Base-by-base conservation (phyloP, 805 yeast species). In the Brettanomyces nanus region DNA sequence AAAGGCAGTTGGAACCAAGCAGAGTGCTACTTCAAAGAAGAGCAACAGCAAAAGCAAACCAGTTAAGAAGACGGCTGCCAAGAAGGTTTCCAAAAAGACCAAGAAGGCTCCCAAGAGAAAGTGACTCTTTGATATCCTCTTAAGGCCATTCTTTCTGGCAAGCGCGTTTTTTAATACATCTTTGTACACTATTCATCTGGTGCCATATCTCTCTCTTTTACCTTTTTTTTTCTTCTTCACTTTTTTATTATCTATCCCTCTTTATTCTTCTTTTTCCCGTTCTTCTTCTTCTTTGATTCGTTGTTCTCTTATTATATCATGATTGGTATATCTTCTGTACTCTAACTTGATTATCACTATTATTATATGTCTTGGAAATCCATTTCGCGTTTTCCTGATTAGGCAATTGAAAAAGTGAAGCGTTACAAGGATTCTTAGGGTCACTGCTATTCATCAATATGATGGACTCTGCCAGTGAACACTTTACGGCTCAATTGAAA, bases 61-160 rank as follows among this genome's bases (percentile, higher is more conserved):
- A n/a, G 47, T 56, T 19, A 58, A 51, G 45, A 57, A 57, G 45
- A 52, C 54, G 34, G 51, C 61, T 26, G 48, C 56, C 41, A 53
- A 58, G 43, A 51, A 49, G 29, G 52, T 54, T 17, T 45, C 56
- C 21, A 42, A 56, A 17, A 52, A 53, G 31, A 40, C 54, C 28
- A 39, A 43, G 32, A 44, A 39, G 35, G 33, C 25, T 3, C 22
- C 39, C 11, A 14, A 33, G 7, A 43, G 34, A 31, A 39, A 38
- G 44, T 33, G 47, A 37, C 3, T 23, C 30, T 28, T 28, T 15
- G 15, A 10, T 9, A 10, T 9, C 30, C n/a, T 15, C n/a, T 28
- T 28, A 10, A 10, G 6, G 7, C n/a, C 15, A 10, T 9, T n/a
- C 33, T 30, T 19, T 9, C 29, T 23, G 28, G 7, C 9, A 22